Evolutionary conservation across 495 filamentous ascomycete genomes (phyloP).

Genomic region (Daldinia decipiens): DNA sequence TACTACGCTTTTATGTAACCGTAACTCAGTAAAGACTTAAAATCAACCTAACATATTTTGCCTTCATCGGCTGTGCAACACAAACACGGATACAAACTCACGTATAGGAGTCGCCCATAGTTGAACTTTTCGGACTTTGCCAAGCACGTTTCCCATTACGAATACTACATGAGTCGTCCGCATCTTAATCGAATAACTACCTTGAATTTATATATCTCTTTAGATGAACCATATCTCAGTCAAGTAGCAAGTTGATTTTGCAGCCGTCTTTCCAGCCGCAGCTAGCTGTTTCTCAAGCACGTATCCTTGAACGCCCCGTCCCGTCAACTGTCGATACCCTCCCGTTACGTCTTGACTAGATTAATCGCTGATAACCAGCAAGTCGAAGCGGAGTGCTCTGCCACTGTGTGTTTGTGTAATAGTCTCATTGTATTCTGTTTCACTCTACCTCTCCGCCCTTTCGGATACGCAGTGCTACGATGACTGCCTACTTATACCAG

Average conservation of each 20-base stretch:
- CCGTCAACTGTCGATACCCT: conserved; percentile 34
- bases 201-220: background rate
- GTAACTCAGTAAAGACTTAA: background rate
- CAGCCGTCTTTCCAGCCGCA: background rate
- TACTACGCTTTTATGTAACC: conserved; percentile 11
- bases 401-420: conserved; percentile 19
- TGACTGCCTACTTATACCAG: background rate
- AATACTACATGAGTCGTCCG: too few species aligned
- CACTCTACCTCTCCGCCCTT: background rate
- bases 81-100: conserved; percentile 21
- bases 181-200: too few species aligned
- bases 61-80: conserved; percentile 5
- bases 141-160: background rate
- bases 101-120: background rate
- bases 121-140: background rate
- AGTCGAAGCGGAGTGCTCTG: conserved; percentile 13
- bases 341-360: conserved; percentile 24
- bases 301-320: conserved; percentile 29
- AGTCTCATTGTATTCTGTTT: conserved; percentile 10
- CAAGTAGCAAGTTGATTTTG: background rate
- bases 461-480: conserved; percentile 6
- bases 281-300: conserved; percentile 7
- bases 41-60: background rate
- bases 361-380: conserved; percentile 7
- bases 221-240: conserved; percentile 16